These are phyloP conservation scores for Buddleja alternifolia DNA, from an alignment of 257 asterid species.

Conservation along the genomic window DNA sequence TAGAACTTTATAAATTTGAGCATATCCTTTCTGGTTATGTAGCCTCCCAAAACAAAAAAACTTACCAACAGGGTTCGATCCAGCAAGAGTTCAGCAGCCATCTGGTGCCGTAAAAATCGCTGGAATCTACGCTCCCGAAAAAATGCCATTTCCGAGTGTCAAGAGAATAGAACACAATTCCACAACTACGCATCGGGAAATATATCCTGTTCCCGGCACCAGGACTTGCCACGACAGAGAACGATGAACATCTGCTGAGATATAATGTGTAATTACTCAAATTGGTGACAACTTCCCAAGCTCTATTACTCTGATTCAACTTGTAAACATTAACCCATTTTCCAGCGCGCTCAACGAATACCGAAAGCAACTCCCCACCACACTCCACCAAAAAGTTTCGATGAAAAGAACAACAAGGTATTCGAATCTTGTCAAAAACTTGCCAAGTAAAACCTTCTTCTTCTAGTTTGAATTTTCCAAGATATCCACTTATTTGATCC, in stretches of 20 bases:
- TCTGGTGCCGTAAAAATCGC: not conserved
- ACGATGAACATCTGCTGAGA: not conserved
- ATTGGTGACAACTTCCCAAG: not conserved
- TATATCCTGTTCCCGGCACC: not conserved
- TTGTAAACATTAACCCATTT: not conserved
- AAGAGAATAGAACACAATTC: not conserved
- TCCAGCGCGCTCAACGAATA: not conserved
- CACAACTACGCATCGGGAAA: not conserved
- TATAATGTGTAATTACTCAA: not conserved
- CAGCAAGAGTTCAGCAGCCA: conserved; percentile 1
- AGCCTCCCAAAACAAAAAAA: not conserved
- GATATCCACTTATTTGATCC: not conserved
- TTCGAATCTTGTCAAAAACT: not conserved
- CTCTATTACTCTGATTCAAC: not conserved
- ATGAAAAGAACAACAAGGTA: not conserved
- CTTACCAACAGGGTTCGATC: conserved; percentile 1
- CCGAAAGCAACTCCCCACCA: not conserved
- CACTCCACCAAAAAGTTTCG: not conserved
- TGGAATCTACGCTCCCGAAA: not conserved
- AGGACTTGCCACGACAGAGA: not conserved
- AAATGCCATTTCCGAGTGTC: not conserved
- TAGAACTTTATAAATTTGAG: too few relatives aligned
- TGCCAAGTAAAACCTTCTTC: not conserved
- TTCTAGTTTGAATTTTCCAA: not conserved
- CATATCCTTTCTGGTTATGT: too few relatives aligned